A percentile compares a stretch with the other conserved stretches of the same genome.
Conservation (phyloP, 2,329 filamentous ascomycete species). For the Epichloe gansuensis region DNA sequence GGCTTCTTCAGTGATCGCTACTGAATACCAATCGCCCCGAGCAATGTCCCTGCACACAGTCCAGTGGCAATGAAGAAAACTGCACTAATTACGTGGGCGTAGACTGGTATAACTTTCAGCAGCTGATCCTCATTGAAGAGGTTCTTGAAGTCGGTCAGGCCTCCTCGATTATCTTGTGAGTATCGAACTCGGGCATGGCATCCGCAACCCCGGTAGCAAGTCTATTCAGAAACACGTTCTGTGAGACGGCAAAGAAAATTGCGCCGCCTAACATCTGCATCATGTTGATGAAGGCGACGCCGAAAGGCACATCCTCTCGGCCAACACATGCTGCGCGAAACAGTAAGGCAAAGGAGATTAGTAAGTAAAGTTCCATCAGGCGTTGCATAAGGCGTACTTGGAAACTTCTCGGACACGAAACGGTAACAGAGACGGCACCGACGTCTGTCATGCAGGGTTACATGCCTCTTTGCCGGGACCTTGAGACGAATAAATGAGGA, state of each 20-base stretch:
- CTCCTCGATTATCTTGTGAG: background rate
- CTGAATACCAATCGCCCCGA: background rate
- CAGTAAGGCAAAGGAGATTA: background rate
- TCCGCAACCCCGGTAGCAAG: background rate
- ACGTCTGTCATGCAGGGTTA: too few species aligned
- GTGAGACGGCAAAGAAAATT: background rate
- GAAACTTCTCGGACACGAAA: background rate
- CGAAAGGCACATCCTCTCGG: background rate
- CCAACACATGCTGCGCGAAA: background rate
- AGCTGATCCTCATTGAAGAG: background rate
- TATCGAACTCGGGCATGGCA: background rate
- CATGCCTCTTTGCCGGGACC: too few species aligned
- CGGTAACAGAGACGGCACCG: background rate
- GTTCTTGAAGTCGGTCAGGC: background rate
- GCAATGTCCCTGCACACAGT: background rate
- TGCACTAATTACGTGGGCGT: background rate
- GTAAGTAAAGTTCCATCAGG: background rate
- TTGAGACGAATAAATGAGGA: background rate
- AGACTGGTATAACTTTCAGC: background rate
- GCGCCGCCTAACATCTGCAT: background rate
- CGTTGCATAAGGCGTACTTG: background rate
- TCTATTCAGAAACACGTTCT: background rate
- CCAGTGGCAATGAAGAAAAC: background rate
- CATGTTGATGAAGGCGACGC: background rate
- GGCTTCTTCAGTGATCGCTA: background rate